Evolutionary conservation across 345 rosid genomes (phyloP), one percentile per base, ranked within the genome.

Genomic region (Gossypium anomalum): DNA sequence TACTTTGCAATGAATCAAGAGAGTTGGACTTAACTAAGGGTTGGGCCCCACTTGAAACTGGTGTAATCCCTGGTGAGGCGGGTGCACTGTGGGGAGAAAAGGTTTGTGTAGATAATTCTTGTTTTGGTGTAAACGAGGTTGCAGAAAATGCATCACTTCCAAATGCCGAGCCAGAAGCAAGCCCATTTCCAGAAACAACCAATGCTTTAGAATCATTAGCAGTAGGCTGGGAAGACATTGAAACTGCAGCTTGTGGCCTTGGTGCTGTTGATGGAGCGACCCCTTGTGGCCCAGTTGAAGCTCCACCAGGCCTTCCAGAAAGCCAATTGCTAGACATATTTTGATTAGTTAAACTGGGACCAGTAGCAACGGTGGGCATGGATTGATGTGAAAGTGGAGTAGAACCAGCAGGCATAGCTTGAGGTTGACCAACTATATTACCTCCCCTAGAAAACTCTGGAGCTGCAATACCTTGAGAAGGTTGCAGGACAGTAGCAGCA

Each of bases 1-100:
- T 72, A 85, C 79, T 86, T 82, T 91, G 92, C 78, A 93, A 77
- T n/a, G 97, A 86, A 78, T 89, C 92, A 25, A 86, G 86, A 60
- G 93, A 78, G 74, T 78, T 89, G 77, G 92, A 79, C 80, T 85
- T 91, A 63, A 74, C 82, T 16, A 89, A 68, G 78, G 88, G 84
- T 67, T 90, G 97, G 25, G 76, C 60, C 41, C 80, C 83, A 63
- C 80, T 81, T 41, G 91, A 83, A 80, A 77, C 77, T n/a, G 90
- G 88, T 73, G 82, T 83, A 55, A 78, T 76, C 48, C 88, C 81
- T 67, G 92, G 73, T 25, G 81, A 49, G 58, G 83, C 67, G 67
- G 89, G 65, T 62, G 82, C 52, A 78, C 83, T 82, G 72, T 80
- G 68, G 23, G 89, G 76, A 72, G 94, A 85, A 84, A 72, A 77